Base-by-base conservation (phyloP, 2,329 filamentous ascomycete genomes). In the Grosmannia penicillata region DNA sequence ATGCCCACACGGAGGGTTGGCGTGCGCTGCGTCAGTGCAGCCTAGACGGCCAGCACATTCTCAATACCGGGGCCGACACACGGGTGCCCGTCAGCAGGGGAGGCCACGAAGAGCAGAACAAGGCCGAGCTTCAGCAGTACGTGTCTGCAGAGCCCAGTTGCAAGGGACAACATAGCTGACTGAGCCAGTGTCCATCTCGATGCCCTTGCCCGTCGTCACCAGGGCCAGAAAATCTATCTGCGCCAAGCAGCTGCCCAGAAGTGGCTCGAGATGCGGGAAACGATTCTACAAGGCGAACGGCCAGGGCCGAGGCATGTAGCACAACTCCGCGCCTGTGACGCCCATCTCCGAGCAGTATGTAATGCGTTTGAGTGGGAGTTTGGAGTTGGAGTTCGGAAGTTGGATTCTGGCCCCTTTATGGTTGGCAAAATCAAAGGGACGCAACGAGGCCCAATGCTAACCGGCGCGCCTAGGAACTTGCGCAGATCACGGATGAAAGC, bases 1-100 rank as follows among this genome's bases (percentile, higher is more conserved):
- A 78, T 50, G 74, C 75, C 50, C 70, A 73, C 55, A 74, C 72
- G 11, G 72, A 76, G 45, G 75, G 74, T 18, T 79, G 72, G 72
- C 63, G 68, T 5, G 66, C 66, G 14, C 57, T 79, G 37, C 67
- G 74, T 30, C 74, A 79, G 56, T 78, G 73, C 56, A 61, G 65
- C 36, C 51, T 75, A 30, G 75, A 78, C 48, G 74, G 74, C 7
- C 72, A 75, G 50, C 65, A 75, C 55, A 77, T 79, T 46, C 63
- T 78, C 44, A 72, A 78, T 50, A 73, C 70, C 48, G 72, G 70
- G 18, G 73, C 73, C 29, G 75, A 78, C 53, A 72, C 72, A 14
- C 63, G 61, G 37, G 72, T 78, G 11, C 72, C 73, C 4, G 56
- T 59, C 32, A 55, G 65, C 33, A 54, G 53, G 33, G 72, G 71